These are phyloP conservation scores for Fragaria nilgerrensis DNA, from an alignment of 306 rosid genomes.

Conservation along the genomic window DNA sequence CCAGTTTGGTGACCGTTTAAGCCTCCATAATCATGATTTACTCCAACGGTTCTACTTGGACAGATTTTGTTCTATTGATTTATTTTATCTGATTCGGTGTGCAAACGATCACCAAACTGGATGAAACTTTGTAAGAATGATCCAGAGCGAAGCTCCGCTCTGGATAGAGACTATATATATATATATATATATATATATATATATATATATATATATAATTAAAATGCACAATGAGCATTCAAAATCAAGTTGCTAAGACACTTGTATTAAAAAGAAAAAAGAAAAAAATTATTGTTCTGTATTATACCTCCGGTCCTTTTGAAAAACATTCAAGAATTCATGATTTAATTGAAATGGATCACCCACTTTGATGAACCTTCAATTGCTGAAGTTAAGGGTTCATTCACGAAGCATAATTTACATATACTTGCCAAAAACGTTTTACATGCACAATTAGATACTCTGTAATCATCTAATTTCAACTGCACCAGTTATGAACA, in stretches of 20 bases:
- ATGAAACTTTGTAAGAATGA: too few species aligned
- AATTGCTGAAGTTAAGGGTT: not conserved
- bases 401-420: not conserved
- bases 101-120: too few species aligned
- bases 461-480: not conserved
- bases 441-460: not conserved
- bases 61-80: too few species aligned
- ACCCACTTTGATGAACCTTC: not conserved
- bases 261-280: not conserved
- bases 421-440: not conserved
- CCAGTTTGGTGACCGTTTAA: too few species aligned
- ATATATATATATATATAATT: not conserved
- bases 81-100: too few species aligned
- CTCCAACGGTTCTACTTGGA: too few species aligned
- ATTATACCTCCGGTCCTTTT: not conserved
- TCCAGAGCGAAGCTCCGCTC: too few species aligned
- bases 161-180: too few species aligned
- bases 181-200: too few species aligned
- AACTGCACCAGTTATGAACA: not conserved
- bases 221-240: conserved; percentile 11
- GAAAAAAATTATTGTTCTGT: not conserved
- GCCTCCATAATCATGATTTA: too few species aligned
- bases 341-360: not conserved
- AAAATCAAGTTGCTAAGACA: not conserved
- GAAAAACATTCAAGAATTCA: not conserved